Evolutionary conservation across 2,329 filamentous ascomycete genomes (phyloP).

Genomic region (Aspergillus chevalieri): DNA sequence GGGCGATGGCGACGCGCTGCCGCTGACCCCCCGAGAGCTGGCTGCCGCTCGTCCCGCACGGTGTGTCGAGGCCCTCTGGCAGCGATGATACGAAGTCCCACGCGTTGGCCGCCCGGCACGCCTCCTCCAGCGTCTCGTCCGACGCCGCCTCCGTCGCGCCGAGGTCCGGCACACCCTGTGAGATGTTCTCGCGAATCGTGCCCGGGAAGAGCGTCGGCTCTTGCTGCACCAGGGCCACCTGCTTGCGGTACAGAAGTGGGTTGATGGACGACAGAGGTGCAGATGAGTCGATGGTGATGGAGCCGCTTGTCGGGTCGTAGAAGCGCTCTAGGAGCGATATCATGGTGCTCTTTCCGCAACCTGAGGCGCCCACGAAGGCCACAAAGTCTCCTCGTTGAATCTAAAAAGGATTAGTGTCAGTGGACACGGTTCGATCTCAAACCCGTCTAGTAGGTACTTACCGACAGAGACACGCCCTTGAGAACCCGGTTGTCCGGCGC

Average conservation of each 20-base stretch:
- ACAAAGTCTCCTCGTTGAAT: slow-evolving; percentile 47
- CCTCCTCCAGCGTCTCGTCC: slow-evolving; percentile 25
- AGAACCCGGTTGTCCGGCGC: slow-evolving; percentile 20
- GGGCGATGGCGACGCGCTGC: slow-evolving; percentile 49
- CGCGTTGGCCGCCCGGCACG: slow-evolving; percentile 39
- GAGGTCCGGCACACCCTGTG: slow-evolving; percentile 45
- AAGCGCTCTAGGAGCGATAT: slow-evolving; percentile 59
- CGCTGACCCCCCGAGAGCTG: slow-evolving; percentile 51
- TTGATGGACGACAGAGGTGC: slow-evolving; percentile 53
- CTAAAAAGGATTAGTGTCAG: slow-evolving; percentile 8
- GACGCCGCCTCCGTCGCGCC: slow-evolving; percentile 33
- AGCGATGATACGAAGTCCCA: slow-evolving; percentile 47
- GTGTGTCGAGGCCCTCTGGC: slow-evolving; percentile 46
- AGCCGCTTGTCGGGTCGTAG: slow-evolving; percentile 61
- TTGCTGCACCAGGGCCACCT: slow-evolving; percentile 66
- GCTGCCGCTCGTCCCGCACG: slow-evolving; percentile 48
- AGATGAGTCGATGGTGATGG: slow-evolving; percentile 58
- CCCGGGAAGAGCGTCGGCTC: slow-evolving; percentile 68
- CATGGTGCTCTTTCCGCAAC: slow-evolving; percentile 62
- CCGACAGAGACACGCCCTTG: slow-evolving; percentile 18
- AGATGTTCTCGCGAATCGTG: slow-evolving; percentile 63
- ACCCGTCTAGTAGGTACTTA: neutral
- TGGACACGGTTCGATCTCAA: neutral
- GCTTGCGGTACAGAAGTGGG: slow-evolving; percentile 56
- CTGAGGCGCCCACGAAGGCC: slow-evolving; percentile 52